A percentile compares a stretch with the other conserved stretches of the same genome.
Evolutionary conservation across 805 yeast genomes (phyloP).

Genomic region (Yarrowia keelungensis): DNA sequence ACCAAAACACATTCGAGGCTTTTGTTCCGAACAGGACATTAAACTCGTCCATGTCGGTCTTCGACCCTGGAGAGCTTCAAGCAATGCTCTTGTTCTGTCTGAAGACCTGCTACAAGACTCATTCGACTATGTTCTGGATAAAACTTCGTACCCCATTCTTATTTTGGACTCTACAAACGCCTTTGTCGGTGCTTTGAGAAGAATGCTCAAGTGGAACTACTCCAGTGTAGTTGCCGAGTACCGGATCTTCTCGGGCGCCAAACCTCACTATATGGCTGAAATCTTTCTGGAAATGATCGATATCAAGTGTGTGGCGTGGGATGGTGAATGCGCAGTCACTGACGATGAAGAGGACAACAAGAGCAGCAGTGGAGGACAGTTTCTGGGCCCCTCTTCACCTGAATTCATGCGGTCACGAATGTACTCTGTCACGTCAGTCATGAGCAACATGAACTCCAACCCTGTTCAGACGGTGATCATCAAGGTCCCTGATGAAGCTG

Average conservation of each 20-base stretch:
- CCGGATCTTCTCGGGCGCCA: constrained; percentile 73
- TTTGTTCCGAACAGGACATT: constrained; percentile 57
- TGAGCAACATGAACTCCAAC: constrained; percentile 5
- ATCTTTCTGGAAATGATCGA: constrained; percentile 78
- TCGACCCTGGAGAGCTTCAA: constrained; percentile 52
- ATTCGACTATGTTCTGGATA: constrained; percentile 69
- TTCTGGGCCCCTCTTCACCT: background rate
- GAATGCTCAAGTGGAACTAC: constrained; percentile 87
- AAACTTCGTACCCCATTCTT: constrained; percentile 67
- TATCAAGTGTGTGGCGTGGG: constrained; percentile 57
- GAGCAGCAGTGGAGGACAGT: constrained; percentile 41
- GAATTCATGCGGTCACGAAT: constrained; percentile 23
- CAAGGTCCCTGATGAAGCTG: constrained; percentile 65
- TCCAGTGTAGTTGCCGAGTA: constrained; percentile 86
- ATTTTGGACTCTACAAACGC: constrained; percentile 82
- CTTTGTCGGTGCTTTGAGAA: constrained; percentile 79
- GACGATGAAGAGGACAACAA: constrained; percentile 57
- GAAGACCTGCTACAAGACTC: constrained; percentile 68
- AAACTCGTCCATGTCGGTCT: constrained; percentile 50
- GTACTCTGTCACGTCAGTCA: constrained; percentile 33
- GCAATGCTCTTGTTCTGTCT: constrained; percentile 78
- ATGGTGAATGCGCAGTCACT: constrained; percentile 44
- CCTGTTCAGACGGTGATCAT: constrained; percentile 47
- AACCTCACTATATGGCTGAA: constrained; percentile 80
- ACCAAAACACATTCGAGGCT: constrained; percentile 69